A percentile compares a stretch with the other conserved stretches of the same genome.
phyloP scores from a whole-genome alignment of 2,329 filamentous ascomycete species.

The Nannizziopsis arthrosporioides region DNA sequence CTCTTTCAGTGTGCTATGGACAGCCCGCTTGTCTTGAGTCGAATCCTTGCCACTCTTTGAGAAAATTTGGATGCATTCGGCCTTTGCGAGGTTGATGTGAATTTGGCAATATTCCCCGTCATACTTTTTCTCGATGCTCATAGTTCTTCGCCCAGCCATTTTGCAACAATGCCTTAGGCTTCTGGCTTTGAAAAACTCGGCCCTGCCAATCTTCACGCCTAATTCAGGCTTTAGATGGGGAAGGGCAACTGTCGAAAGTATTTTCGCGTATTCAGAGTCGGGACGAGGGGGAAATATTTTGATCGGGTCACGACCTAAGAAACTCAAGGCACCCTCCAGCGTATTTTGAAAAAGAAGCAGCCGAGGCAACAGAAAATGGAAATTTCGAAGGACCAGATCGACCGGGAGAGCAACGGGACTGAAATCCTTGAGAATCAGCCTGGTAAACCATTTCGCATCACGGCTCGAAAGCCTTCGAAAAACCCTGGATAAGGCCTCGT shows the following conservation, averaged over 20 bases:
- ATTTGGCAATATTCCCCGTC: constrained; percentile 88
- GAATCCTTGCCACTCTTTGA: constrained; percentile 89
- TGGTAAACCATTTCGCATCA: constrained; percentile 79
- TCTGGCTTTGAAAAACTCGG: constrained; percentile 53
- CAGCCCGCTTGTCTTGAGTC: constrained; percentile 52
- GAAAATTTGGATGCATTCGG: constrained; percentile 61
- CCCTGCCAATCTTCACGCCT: constrained; percentile 54
- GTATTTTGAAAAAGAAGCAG: constrained; percentile 60
- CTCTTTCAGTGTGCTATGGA: constrained; percentile 53
- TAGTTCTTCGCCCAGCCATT: constrained; percentile 47
- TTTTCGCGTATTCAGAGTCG: constrained; percentile 22
- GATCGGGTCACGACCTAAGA: constrained; percentile 37
- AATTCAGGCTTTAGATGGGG: constrained; percentile 42
- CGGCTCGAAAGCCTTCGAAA: constrained; percentile 50
- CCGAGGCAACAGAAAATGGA: constrained; percentile 58
- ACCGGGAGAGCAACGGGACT: constrained; percentile 54
- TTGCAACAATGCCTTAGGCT: constrained; percentile 64
- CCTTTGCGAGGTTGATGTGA: constrained; percentile 57
- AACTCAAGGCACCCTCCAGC: constrained; percentile 48
- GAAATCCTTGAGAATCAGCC: constrained; percentile 66
- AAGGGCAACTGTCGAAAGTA: constrained; percentile 27
- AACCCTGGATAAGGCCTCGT: constrained; percentile 42
- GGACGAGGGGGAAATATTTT: constrained; percentile 28
- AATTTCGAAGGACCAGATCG: constrained; percentile 44
- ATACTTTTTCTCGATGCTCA: constrained; percentile 71